A percentile compares a stretch with the other conserved stretches of the same genome.
phyloP scores from a whole-genome alignment of 2,329 filamentous ascomycete genomes.

The Scedosporium boydii region DNA sequence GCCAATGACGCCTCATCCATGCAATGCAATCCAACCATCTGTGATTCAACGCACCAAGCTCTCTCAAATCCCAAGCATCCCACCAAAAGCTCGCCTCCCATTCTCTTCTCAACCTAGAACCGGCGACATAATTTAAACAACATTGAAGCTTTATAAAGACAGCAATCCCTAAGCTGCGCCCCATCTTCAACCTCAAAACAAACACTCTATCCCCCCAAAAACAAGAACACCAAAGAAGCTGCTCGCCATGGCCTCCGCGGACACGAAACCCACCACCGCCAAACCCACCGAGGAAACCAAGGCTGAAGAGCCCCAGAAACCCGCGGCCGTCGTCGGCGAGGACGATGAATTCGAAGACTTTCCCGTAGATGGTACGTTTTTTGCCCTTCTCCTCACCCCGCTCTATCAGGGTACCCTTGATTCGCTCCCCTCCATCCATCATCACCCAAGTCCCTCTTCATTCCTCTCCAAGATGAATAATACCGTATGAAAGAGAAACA shows the following conservation, averaged over 20 bases:
- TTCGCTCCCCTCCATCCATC: not conserved
- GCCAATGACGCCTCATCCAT: constrained; percentile 1
- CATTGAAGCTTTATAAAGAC: no score
- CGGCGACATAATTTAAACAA: no score
- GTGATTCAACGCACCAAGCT: not conserved
- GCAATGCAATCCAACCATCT: no score
- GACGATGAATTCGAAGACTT: constrained; percentile 99
- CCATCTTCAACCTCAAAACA: not conserved
- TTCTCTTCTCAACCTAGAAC: not conserved
- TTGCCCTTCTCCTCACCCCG: not conserved
- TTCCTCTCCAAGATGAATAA: no score
- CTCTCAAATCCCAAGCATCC: not conserved
- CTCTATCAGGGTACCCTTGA: not conserved
- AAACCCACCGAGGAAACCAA: constrained; percentile 26
- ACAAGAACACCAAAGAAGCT: not conserved
- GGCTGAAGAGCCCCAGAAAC: constrained; percentile 15
- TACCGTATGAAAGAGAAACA: not conserved
- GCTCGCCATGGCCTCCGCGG: constrained; percentile 16
- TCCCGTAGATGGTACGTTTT: constrained; percentile 72
- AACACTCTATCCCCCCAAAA: not conserved
- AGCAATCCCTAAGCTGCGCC: no score
- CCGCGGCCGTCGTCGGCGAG: constrained; percentile 69
- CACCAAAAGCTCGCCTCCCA: not conserved
- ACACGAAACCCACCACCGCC: constrained; percentile 17
- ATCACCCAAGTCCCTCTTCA: not conserved